Base-by-base conservation (phyloP, 2,329 filamentous ascomycete species). In the Alternaria solani region DNA sequence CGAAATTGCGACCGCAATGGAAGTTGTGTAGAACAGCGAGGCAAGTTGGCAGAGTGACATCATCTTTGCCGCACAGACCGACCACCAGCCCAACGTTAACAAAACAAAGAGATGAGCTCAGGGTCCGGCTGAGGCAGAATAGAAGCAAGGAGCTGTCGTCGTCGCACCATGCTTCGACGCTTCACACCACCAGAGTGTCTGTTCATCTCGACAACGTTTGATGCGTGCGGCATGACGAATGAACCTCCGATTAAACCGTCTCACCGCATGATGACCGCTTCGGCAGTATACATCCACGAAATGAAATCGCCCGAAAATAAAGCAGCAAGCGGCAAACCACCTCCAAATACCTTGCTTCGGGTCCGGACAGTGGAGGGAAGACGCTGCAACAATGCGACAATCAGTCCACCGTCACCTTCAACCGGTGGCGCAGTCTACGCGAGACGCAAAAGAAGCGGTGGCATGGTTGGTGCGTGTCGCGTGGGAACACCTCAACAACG, bases 41-140 rank as follows among this genome's bases (percentile, higher is more conserved):
- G 46, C 18, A 51, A 39, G 20, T 49, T 49, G 42, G 42, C 39
- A 26, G 43, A 51, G 64, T 73, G 72, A 73, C 69, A 69, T 71
- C 68, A 72, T 65, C 44, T 49, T 41, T 32, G 30, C 30, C 51
- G 57, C 62, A 69, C 67, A 44, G 64, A 62, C 66, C 48, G 43
- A 54, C 46, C 39, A 7, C 36, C 30, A 26, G 25, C 54, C 46
- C 23, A 47, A 51, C 56, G 18, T 36, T 36, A 11, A 2, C 53
- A 46, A 51, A 12, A 4, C 32, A 34, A 51, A 39, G 55, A 62
- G 59, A 64, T 59, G 54, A 51, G 57, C 59, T 58, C 57, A 43
- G 63, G 49, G 51, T 59, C 66, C 54, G 44, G 51, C 59, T 62
- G 59, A 39, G 54, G 51, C 30, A 60, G 30, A 52, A 55, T n/a